phyloP scores from a whole-genome alignment of 2,329 filamentous ascomycete genomes.

The Neonectria sp. region DNA sequence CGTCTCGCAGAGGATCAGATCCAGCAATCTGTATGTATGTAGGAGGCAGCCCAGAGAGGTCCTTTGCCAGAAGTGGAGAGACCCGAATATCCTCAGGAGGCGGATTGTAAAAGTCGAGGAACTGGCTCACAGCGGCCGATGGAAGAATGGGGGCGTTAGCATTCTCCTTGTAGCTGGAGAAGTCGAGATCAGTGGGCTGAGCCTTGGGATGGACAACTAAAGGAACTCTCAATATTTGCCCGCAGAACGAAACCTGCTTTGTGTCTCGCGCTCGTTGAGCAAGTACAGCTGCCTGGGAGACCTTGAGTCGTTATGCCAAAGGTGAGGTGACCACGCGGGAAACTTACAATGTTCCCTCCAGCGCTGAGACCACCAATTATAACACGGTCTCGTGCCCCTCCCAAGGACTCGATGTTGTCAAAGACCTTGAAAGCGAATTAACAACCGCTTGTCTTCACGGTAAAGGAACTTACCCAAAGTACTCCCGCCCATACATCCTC shows the following conservation, averaged over 20 bases:
- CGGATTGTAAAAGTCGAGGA: neutral
- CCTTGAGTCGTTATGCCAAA: neutral
- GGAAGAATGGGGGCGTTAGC: neutral
- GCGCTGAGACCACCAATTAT: neutral
- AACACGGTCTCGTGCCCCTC: neutral
- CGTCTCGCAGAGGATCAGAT: conserved; percentile 7
- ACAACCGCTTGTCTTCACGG: too few species aligned
- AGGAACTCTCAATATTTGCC: neutral
- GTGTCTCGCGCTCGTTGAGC: neutral
- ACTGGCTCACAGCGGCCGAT: neutral
- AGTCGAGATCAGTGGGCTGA: neutral
- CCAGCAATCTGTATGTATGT: conserved; percentile 8
- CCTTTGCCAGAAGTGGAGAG: conserved; percentile 7
- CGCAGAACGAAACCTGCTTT: neutral
- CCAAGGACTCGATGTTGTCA: neutral
- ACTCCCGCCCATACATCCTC: conserved; percentile 11
- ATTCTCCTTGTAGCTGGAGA: neutral
- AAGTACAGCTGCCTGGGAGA: neutral
- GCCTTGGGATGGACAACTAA: neutral
- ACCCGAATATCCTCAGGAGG: conserved; percentile 6
- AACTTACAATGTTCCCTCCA: neutral
- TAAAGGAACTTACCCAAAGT: conserved; percentile 5
- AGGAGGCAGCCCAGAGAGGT: conserved; percentile 1
- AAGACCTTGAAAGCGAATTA: neutral
- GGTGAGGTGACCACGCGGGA: neutral